Percentiles rank a stretch among this genome's conserved stretches.
Evolutionary conservation across 208 protist species (phyloP).

Genomic region (Leishmania aethiopica): DNA sequence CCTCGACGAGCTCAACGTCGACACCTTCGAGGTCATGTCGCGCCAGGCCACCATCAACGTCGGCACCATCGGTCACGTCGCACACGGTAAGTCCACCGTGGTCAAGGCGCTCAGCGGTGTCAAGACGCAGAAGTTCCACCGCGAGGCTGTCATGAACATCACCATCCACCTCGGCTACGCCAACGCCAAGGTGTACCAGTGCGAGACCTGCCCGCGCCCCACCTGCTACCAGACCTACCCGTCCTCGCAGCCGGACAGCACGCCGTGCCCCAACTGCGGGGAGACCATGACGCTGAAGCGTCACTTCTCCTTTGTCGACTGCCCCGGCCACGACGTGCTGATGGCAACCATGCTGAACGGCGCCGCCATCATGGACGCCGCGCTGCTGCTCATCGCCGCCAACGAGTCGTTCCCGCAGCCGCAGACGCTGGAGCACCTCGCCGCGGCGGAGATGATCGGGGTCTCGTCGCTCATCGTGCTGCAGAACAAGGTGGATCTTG

Average conservation of each 20-base stretch:
- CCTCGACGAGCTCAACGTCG: slow-evolving; percentile 87
- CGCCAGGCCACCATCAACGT: slow-evolving; percentile 99
- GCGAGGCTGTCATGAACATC: slow-evolving; percentile 99
- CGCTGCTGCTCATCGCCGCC: slow-evolving; percentile 99
- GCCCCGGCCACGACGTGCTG: slow-evolving; percentile 99
- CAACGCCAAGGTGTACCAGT: slow-evolving; percentile 99
- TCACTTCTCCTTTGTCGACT: slow-evolving; percentile 99
- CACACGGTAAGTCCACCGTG: slow-evolving; percentile 99
- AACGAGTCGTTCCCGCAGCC: slow-evolving; percentile 99
- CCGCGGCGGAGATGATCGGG: slow-evolving; percentile 99
- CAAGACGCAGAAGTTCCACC: slow-evolving; percentile 99
- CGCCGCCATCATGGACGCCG: slow-evolving; percentile 99
- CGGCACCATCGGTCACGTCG: slow-evolving; percentile 99
- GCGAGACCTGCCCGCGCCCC: slow-evolving; percentile 88
- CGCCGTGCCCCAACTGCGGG: slow-evolving; percentile 72
- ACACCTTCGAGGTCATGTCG: slow-evolving; percentile 97
- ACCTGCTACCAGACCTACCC: slow-evolving; percentile 93
- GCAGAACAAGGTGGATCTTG: slow-evolving; percentile 99
- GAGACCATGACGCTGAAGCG: slow-evolving; percentile 77
- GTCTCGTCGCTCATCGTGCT: slow-evolving; percentile 98
- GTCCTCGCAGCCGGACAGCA: slow-evolving; percentile 90
- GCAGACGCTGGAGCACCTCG: slow-evolving; percentile 96
- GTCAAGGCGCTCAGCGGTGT: slow-evolving; percentile 99
- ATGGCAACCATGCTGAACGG: slow-evolving; percentile 99
- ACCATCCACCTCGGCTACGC: slow-evolving; percentile 99